Conservation (phyloP, 1,284 basidiomycete species). For the Naganishia liquefaciens region DNA sequence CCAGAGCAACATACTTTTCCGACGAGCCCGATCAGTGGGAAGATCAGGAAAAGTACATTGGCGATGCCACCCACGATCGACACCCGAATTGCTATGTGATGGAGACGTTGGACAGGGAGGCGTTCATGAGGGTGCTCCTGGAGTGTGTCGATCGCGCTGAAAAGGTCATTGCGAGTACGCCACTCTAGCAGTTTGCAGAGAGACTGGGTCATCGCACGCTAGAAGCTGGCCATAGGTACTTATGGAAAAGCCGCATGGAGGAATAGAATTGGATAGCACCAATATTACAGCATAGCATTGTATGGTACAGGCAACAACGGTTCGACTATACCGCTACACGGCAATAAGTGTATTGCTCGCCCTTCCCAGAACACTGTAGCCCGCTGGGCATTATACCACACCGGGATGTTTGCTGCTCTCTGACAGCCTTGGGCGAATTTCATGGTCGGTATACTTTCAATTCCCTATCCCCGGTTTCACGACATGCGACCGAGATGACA, state of each 20-base stretch:
- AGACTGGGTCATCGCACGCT: not conserved
- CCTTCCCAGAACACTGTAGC: too few relatives aligned
- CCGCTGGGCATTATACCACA: too few relatives aligned
- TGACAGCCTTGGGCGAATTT: too few relatives aligned
- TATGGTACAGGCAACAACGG: too few relatives aligned
- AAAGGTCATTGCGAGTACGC: slow-evolving; percentile 17
- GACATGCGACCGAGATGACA: too few relatives aligned
- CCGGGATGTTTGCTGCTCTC: too few relatives aligned
- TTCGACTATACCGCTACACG: too few relatives aligned
- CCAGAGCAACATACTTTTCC: slow-evolving; percentile 24
- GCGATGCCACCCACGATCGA: not conserved
- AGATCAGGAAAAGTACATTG: not conserved
- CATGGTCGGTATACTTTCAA: too few relatives aligned
- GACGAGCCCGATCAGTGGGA: slow-evolving; percentile 11
- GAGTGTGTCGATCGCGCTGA: slow-evolving; percentile 31
- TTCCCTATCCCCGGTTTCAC: too few relatives aligned
- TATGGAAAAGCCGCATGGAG: not conserved
- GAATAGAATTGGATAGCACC: not conserved
- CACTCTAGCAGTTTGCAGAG: not conserved
- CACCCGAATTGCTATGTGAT: slow-evolving; percentile 25
- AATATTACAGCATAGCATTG: too few relatives aligned
- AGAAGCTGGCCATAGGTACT: not conserved
- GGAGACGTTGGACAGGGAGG: slow-evolving; percentile 22
- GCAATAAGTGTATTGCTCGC: too few relatives aligned
- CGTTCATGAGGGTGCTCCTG: slow-evolving; percentile 30